Base-by-base conservation (phyloP, 805 yeast species). In the Lipomyces sp. region DNA sequence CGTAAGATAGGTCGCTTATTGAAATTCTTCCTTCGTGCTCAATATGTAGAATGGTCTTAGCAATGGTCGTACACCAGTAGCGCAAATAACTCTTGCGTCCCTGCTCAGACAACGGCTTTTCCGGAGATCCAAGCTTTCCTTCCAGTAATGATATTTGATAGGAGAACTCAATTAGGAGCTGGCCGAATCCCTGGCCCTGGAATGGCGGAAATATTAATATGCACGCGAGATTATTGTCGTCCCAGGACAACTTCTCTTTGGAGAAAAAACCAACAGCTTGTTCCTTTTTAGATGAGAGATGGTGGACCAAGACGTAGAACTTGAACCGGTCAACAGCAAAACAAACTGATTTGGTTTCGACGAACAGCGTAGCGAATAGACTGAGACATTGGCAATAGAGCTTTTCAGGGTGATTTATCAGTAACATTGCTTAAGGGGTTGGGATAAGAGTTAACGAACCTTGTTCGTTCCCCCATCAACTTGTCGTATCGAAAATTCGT, bases 211-310 rank as follows among this genome's bases (percentile, higher is more conserved):
- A 90, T 2, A 92, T 86, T 70, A 95, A 82, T 11, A 95, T 90
- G 75, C 98, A 95, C 0, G 98, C 97, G 50, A 95, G 80, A 75
- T 94, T 95, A 76, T 93, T 90, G 60, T 86, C 83, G 62, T 90
- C 94, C 77, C 84, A 83, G 0, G 97, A 87, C 0, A 89, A 79
- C 55, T 89, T 79, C 74, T 95, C 99, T 72, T 90, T 90, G 13
- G 98, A 92, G 74, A 92, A 95, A 75, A 92, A 95, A 0, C 98
- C 99, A 88, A 93, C 87, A 1, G 94, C 93, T 69, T 67, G 80
- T 60, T 60, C 73, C 29, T 53, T 69, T 13, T 64, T 48, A 10
- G 70, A 39, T 62, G 67, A 39, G 62, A 34, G 15, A 29, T 69
- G 69, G 48, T 78, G 80, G 7, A 73, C 63, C 2, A 79, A 73